phyloP scores from a whole-genome alignment of 257 asterid genomes.

The Ehretia macrophylla region DNA sequence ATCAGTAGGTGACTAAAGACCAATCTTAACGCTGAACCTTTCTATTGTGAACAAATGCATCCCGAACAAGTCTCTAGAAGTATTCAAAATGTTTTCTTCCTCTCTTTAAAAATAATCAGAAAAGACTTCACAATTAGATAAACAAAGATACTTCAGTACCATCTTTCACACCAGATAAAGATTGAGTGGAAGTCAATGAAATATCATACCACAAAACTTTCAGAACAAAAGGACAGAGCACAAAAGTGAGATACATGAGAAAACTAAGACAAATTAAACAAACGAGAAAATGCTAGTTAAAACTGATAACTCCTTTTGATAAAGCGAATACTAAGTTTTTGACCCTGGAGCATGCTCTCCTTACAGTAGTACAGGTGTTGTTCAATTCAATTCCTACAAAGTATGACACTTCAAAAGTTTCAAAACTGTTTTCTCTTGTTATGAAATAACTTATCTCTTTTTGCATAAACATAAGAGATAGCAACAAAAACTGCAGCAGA shows the following conservation, averaged over 20 bases:
- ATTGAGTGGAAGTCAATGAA: not conserved
- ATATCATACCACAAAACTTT: not conserved
- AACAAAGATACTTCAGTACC: no score
- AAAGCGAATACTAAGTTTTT: not conserved
- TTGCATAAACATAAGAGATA: slow-evolving; percentile 50
- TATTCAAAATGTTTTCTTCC: no score
- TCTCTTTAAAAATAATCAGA: no score
- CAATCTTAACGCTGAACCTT: no score
- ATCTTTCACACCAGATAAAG: no score
- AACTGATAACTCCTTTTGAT: not conserved
- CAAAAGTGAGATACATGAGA: not conserved
- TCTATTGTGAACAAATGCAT: no score
- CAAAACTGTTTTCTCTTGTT: slow-evolving; percentile 95
- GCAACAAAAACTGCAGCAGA: slow-evolving; percentile 49
- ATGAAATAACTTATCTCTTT: slow-evolving; percentile 65
- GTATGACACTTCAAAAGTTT: slow-evolving; percentile 25
- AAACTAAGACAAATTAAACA: not conserved
- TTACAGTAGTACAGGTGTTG: slow-evolving; percentile 27
- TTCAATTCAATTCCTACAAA: slow-evolving; percentile 25
- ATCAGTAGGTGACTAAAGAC: no score
- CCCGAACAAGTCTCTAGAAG: no score
- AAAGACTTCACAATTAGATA: no score
- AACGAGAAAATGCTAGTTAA: no score
- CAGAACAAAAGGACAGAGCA: not conserved
- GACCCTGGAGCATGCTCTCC: slow-evolving; percentile 30